Conservation (phyloP, 2,329 filamentous ascomycete species). For the Pseudogymnoascus sp. region DNA sequence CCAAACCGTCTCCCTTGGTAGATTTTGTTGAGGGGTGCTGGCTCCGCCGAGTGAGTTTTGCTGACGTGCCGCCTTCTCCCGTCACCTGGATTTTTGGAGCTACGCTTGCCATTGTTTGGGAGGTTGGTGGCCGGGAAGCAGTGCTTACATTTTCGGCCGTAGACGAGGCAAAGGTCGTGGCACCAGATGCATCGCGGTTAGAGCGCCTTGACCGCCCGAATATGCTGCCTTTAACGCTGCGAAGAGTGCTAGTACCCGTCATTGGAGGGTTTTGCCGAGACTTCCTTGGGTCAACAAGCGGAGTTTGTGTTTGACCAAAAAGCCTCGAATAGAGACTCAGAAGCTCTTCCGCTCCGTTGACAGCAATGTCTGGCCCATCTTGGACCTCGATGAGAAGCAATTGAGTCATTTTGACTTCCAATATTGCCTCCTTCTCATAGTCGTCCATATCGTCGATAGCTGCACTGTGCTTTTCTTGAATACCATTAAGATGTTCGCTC, state of each 20-base stretch:
- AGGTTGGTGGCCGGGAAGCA: slow-evolving; percentile 23
- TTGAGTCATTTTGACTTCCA: slow-evolving; percentile 97
- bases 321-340: slow-evolving; percentile 73
- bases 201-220: slow-evolving; percentile 53
- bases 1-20: slow-evolving; percentile 30
- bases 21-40: slow-evolving; percentile 29
- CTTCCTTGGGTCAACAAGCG: slow-evolving; percentile 26
- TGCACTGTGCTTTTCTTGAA: slow-evolving; percentile 27
- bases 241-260: slow-evolving; percentile 62
- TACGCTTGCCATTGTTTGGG: slow-evolving; percentile 19
- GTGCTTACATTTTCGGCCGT: slow-evolving; percentile 8
- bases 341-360: slow-evolving; percentile 81
- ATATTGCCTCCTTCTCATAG: slow-evolving; percentile 73
- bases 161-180: neutral
- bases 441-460: slow-evolving; percentile 71
- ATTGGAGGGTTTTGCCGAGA: slow-evolving; percentile 48
- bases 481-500: slow-evolving; percentile 56
- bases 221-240: slow-evolving; percentile 65
- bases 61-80: slow-evolving; percentile 45
- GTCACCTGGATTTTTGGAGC: slow-evolving; percentile 69
- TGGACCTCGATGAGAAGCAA: slow-evolving; percentile 73
- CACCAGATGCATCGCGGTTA: slow-evolving; percentile 34
- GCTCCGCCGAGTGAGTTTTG: slow-evolving; percentile 27
- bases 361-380: slow-evolving; percentile 75
- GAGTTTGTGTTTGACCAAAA: slow-evolving; percentile 48